Base-by-base conservation (phyloP, 75 land plant genomes). In the Picea sitchensis region DNA sequence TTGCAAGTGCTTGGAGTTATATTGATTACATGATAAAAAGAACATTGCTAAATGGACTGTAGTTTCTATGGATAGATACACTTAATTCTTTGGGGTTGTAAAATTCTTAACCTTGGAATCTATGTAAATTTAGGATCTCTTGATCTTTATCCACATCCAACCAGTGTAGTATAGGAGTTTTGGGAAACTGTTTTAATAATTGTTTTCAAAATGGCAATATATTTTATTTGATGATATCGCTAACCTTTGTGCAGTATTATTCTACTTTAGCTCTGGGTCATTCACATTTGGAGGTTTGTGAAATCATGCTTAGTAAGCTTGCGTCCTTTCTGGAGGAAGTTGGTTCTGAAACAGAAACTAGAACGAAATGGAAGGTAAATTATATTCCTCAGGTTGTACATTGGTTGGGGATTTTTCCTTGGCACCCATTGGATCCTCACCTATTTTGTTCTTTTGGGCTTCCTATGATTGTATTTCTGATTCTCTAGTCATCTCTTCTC, bases 231-330 rank as follows among this genome's bases (percentile, higher is more conserved):
- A 32, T 13, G 11, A 32, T 80, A 14, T 59, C 17, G 58, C n/a
- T 71, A 71, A 41, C 38, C 78, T 62, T 78, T 58, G 36, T 81
- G 58, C 87, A 98, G 99, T 88, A 91, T 91, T 94, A 92, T 32
- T 94, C 99, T 54, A 91, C 92, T n/a, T 88, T 91, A 78, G 99
- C 98, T 80, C 87, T 98, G 58, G 99, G 99, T n/a, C 99, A 93
- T 79, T 92, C 94, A 17, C 96, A 93, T 80, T 82, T 91, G 76
- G 98, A 98, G 62, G 84, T 92, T 26, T 98, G 92, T 82, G 99
- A 98, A 86, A 62, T 82, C 58, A 98, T 98, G 99, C 84, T 98
- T 67, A 73, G 85, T 51, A 93, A 92, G 73, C 93, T 98, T 31
- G 79, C 84, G 64, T 77, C 92, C 18, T 93, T 93, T 78, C 80